These are phyloP conservation scores for Fusarium nygamai DNA, from an alignment of 2,329 filamentous ascomycete species.

Conservation along the genomic window DNA sequence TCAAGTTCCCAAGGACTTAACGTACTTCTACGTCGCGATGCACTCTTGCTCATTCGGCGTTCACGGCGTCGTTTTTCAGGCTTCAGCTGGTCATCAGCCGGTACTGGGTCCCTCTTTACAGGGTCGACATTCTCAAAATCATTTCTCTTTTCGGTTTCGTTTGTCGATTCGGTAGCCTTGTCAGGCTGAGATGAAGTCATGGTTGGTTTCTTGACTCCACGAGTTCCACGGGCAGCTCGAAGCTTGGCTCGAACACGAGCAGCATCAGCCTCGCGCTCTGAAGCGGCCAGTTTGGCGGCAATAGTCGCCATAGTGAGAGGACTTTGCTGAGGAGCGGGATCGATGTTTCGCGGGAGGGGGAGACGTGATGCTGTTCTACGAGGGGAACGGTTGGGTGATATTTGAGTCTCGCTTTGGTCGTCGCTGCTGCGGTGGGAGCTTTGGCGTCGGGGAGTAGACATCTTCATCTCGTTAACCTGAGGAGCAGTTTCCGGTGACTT, in stretches of 20 bases:
- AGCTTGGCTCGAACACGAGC: conserved; percentile 71
- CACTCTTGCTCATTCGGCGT: conserved; percentile 62
- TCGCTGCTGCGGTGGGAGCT: conserved; percentile 25
- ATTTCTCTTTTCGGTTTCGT: conserved; percentile 15
- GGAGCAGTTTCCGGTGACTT: conserved; percentile 33
- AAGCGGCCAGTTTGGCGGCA: conserved; percentile 70
- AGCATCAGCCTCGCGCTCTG: conserved; percentile 71
- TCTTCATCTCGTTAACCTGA: conserved; percentile 17
- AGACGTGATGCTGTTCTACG: conserved; percentile 36
- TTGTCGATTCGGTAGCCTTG: conserved; percentile 1
- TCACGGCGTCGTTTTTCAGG: conserved; percentile 61
- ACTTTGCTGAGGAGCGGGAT: conserved; percentile 60
- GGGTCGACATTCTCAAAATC: conserved; percentile 47
- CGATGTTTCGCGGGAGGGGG: conserved; percentile 49
- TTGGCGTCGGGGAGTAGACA: conserved; percentile 29
- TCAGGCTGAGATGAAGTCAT: conserved; percentile 37
- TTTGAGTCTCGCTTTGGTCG: conserved; percentile 21
- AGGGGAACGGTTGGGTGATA: conserved; percentile 30
- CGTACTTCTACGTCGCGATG: conserved; percentile 76
- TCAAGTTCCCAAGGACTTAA: conserved; percentile 80
- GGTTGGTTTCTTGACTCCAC: conserved; percentile 47
- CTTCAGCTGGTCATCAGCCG: conserved; percentile 36
- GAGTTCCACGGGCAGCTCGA: conserved; percentile 59
- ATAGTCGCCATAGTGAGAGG: conserved; percentile 70
- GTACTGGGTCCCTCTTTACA: conserved; percentile 46